Evolutionary conservation across 441 rosid species (phyloP).

Genomic region (Francoa sonchifolia): DNA sequence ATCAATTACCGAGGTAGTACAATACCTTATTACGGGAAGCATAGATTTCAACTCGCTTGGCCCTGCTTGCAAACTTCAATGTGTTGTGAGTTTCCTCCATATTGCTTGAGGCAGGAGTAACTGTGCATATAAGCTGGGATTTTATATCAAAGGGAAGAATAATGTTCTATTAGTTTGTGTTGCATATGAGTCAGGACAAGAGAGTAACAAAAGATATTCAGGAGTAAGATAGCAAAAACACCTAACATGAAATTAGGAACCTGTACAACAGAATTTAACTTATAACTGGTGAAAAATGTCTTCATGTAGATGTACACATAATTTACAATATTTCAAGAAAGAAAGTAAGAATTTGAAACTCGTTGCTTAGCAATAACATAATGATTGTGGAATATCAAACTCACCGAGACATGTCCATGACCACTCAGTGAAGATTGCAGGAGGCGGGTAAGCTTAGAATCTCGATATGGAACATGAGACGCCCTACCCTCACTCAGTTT

Average conservation of each 20-base stretch:
- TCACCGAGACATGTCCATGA: conserved; percentile 78
- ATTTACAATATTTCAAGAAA: not conserved
- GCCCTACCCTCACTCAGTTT: conserved; percentile 53
- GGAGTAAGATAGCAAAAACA: too few species aligned
- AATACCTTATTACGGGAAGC: conserved; percentile 56
- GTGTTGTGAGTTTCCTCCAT: conserved; percentile 77
- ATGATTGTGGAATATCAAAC: conserved; percentile 9
- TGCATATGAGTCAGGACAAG: not conserved
- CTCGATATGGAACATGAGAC: conserved; percentile 66
- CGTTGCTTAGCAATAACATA: conserved; percentile 4
- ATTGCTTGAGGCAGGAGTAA: conserved; percentile 70
- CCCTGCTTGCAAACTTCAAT: conserved; percentile 70
- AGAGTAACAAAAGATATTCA: too few species aligned
- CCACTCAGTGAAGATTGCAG: conserved; percentile 73
- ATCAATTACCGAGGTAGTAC: not conserved
- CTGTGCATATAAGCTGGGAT: conserved; percentile 70
- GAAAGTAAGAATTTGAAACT: not conserved
- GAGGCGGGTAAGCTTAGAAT: conserved; percentile 67
- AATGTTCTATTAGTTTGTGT: not conserved
- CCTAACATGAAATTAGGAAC: too few species aligned
- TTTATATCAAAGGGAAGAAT: conserved; percentile 15
- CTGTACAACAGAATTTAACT: too few species aligned
- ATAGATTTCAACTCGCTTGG: conserved; percentile 71
- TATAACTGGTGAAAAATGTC: too few species aligned
- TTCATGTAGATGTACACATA: too few species aligned